Evolutionary conservation across 192 early-diverging fungal species (phyloP).

Genomic region (Lobosporangium transversale): DNA sequence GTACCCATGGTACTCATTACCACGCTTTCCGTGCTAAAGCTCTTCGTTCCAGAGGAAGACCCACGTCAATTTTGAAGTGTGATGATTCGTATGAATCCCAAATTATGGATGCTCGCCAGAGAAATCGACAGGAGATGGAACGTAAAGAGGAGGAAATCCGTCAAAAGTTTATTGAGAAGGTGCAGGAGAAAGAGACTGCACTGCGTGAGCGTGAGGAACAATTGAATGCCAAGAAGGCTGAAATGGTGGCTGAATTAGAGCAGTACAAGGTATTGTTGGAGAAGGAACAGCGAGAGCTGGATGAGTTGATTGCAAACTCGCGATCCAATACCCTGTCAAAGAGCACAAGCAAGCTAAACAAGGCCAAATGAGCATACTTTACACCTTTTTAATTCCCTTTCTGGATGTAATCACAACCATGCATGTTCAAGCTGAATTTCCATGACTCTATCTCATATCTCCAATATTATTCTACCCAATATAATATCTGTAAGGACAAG

Average conservation of each 20-base stretch:
- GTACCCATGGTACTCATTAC: slow-evolving; percentile 80
- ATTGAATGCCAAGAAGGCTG: slow-evolving; percentile 19
- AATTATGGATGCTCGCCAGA: slow-evolving; percentile 68
- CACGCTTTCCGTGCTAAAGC: slow-evolving; percentile 69
- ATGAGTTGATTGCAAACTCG: slow-evolving; percentile 18
- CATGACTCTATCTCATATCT: too few relatives aligned
- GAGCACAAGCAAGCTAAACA: slow-evolving; percentile 29
- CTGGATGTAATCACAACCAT: too few relatives aligned
- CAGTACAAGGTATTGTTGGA: slow-evolving; percentile 20
- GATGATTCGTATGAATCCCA: slow-evolving; percentile 80
- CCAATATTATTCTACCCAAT: too few relatives aligned
- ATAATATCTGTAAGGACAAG: too few relatives aligned
- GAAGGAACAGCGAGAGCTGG: slow-evolving; percentile 19
- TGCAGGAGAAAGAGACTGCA: slow-evolving; percentile 53
- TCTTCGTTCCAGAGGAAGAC: slow-evolving; percentile 74
- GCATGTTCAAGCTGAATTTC: too few relatives aligned
- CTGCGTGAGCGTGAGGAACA: slow-evolving; percentile 54
- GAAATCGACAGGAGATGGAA: slow-evolving; percentile 73
- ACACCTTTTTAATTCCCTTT: slow-evolving; percentile 1
- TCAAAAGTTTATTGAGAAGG: slow-evolving; percentile 57
- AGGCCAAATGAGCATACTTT: slow-evolving; percentile 9
- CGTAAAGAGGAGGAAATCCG: slow-evolving; percentile 78
- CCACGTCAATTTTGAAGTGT: slow-evolving; percentile 80
- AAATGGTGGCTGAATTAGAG: slow-evolving; percentile 30
- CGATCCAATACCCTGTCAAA: slow-evolving; percentile 6